These are phyloP conservation scores for Chytriomyces sp. DNA, from an alignment of 192 early-diverging fungal genomes.

Conservation along the genomic window DNA sequence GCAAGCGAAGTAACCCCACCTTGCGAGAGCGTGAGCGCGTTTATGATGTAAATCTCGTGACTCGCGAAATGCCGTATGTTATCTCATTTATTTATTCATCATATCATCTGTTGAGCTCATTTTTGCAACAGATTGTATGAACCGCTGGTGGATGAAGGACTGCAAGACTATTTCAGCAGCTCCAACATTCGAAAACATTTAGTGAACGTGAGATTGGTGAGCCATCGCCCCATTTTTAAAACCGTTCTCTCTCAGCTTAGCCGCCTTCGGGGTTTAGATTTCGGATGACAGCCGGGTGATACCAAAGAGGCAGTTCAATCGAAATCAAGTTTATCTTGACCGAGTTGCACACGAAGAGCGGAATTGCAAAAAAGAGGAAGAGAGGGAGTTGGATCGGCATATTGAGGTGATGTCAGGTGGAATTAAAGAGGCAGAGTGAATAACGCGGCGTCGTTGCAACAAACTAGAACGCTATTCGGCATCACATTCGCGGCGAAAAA, in stretches of 20 bases:
- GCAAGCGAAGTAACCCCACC: too few species aligned
- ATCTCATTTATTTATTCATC: not conserved
- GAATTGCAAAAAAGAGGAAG: conserved; percentile 45
- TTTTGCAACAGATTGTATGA: conserved; percentile 46
- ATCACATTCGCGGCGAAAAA: conserved; percentile 6
- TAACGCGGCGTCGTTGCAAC: not conserved
- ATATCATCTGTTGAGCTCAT: not conserved
- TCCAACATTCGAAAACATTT: conserved; percentile 53
- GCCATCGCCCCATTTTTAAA: not conserved
- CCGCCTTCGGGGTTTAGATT: conserved; percentile 46
- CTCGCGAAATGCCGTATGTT: conserved; percentile 50
- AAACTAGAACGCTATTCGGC: conserved; percentile 31
- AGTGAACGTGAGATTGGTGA: conserved; percentile 55
- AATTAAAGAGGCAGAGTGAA: too few species aligned
- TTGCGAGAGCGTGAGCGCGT: conserved; percentile 51
- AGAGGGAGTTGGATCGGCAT: conserved; percentile 53
- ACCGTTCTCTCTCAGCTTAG: too few species aligned
- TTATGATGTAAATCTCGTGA: conserved; percentile 62
- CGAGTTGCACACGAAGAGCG: conserved; percentile 41
- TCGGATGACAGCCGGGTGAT: conserved; percentile 52
- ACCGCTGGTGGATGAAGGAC: conserved; percentile 58
- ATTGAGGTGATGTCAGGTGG: conserved; percentile 49
- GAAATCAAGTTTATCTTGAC: conserved; percentile 58
- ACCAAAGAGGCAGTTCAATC: conserved; percentile 55
- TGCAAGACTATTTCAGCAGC: conserved; percentile 63